A percentile compares a stretch with the other conserved stretches of the same genome.
These are phyloP conservation scores for Trichophyton verrucosum DNA, from an alignment of 2,329 filamentous ascomycete genomes.

Conservation along the genomic window DNA sequence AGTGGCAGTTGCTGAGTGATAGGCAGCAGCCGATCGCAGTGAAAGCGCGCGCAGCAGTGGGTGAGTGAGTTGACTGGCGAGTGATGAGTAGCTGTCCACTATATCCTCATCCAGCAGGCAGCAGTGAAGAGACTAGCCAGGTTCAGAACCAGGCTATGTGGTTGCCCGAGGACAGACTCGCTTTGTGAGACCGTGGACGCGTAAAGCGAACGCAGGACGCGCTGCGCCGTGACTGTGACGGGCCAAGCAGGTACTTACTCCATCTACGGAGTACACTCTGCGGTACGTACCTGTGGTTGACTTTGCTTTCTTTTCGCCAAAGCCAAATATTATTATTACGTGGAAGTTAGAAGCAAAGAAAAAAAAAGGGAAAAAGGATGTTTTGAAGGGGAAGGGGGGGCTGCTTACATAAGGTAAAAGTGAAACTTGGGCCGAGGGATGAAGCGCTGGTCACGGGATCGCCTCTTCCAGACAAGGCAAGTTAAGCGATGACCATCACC, in stretches of 20 bases:
- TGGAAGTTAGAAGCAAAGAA: background rate
- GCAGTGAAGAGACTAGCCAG: background rate
- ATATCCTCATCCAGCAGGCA: background rate
- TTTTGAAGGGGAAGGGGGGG: too few species aligned
- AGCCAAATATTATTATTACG: background rate
- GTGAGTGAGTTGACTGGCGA: too few species aligned
- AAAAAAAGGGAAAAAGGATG: too few species aligned
- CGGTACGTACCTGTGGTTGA: too few species aligned
- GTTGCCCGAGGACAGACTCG: background rate
- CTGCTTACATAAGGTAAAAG: background rate
- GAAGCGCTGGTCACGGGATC: background rate
- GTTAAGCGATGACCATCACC: conserved; percentile 1
- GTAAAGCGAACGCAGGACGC: background rate
- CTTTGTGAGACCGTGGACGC: background rate
- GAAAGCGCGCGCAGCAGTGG: too few species aligned
- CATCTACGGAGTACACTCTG: too few species aligned
- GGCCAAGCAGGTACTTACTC: too few species aligned
- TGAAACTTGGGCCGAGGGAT: background rate
- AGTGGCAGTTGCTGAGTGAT: background rate
- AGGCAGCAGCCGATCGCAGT: too few species aligned
- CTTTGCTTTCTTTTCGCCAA: too few species aligned
- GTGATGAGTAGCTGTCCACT: too few species aligned
- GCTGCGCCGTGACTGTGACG: background rate
- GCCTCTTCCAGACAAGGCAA: background rate
- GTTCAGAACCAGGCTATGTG: background rate